Base-by-base conservation (phyloP, 2,329 filamentous ascomycete genomes). In the Chrysoporthe cubensis region DNA sequence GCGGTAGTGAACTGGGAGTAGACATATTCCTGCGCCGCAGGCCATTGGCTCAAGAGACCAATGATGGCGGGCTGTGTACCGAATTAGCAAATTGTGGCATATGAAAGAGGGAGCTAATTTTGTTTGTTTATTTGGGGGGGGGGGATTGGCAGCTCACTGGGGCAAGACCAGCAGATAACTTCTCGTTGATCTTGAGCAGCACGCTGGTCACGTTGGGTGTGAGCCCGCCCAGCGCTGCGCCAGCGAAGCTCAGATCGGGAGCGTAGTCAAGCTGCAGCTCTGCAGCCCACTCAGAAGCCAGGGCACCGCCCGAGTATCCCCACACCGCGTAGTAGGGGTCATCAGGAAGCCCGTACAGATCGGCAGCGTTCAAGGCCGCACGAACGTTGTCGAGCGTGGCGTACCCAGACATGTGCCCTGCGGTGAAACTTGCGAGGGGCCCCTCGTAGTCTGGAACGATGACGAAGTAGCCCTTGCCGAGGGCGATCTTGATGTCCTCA, bases 221-320 rank as follows among this genome's bases (percentile, higher is more conserved):
- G 26, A 82, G 74, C 13, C 83, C 83, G 14, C 83, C 84, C 0
- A 85, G 68, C 0, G 81, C 83, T 3, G 78, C 78, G 7, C 83
- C 83, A 4, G 75, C 75, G 48, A 85, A 77, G 37, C 75, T 73
- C 50, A 86, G 72, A 66, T 85, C 82, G 1, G 83, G 81, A 0
- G 84, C 84, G 70, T 86, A 86, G 32, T 74, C 74, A 1, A 76
- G 74, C 66, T 83, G 80, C 60, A 86, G 71, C 70, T 85, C 82
- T n/a, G 81, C 78, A 1, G 83, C 83, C 79, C 80, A 85, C 62
- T 81, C 82, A n/a, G 76, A 80, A 1, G 83, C 82, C 48, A 86
- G 70, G 14, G 80, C 78, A n/a, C 84, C 84, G 6, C 84, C 84
- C 5, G 81, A 84, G 73, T 85, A 86, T 5, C 84, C 84, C 84